Conservation (phyloP, 106 monocot species). For the Narthecium ossifragum region DNA sequence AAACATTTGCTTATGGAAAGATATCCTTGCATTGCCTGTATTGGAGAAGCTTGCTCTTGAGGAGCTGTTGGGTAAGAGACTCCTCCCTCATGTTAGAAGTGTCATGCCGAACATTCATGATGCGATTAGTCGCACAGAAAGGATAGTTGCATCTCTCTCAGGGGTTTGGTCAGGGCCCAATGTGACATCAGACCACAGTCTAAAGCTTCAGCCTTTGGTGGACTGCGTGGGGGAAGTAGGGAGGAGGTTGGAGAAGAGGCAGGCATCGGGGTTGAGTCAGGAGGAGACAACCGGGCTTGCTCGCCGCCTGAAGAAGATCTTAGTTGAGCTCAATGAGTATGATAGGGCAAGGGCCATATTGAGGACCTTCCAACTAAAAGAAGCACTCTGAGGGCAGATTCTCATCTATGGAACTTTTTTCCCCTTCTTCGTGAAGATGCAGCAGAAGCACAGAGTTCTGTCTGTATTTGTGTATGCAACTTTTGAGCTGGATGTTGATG, state of each 20-base stretch:
- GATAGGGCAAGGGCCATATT: slow-evolving; percentile 59
- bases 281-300: slow-evolving; percentile 68
- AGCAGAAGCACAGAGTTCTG: no score
- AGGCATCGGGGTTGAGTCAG: slow-evolving; percentile 36
- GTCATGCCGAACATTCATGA: slow-evolving; percentile 69
- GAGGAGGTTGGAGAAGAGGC: slow-evolving; percentile 70
- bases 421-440: no score
- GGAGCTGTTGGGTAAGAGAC: slow-evolving; percentile 61
- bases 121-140: slow-evolving; percentile 72
- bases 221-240: slow-evolving; percentile 66
- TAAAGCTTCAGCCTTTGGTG: slow-evolving; percentile 67
- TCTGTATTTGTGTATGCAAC: no score
- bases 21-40: slow-evolving; percentile 49
- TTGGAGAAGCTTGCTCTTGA: slow-evolving; percentile 80
- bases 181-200: slow-evolving; percentile 31
- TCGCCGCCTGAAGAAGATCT: slow-evolving; percentile 71
- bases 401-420: no score
- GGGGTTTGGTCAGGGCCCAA: slow-evolving; percentile 69
- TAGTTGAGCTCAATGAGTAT: slow-evolving; percentile 73
- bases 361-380: slow-evolving; percentile 56
- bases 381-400: slow-evolving; percentile 40
- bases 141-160: slow-evolving; percentile 66
- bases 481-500: no score
- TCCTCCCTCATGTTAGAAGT: slow-evolving; percentile 72
- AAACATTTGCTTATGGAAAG: slow-evolving; percentile 91